Conservation (phyloP, 305 asterid genomes). For the Fraxinus xanthoxyloides region DNA sequence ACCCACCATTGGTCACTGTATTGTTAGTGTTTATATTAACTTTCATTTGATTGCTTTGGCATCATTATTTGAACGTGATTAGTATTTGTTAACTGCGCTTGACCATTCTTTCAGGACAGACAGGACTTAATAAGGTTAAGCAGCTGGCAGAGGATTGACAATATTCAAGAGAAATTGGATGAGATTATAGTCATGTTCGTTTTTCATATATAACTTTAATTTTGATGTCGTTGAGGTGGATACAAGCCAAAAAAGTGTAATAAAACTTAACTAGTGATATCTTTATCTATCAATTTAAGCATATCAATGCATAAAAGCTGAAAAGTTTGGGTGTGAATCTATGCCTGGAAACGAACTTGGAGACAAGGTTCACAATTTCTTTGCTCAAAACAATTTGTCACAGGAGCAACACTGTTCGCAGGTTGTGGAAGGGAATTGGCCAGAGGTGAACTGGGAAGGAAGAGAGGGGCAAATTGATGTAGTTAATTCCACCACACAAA, state of each 20-base stretch:
- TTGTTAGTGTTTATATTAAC: neutral
- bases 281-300: constrained; percentile 17
- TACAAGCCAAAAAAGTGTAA: constrained; percentile 13
- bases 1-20: neutral
- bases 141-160: constrained; percentile 26
- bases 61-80: neutral
- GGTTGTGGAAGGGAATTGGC: constrained; percentile 58
- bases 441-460: constrained; percentile 61
- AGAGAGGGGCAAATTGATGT: constrained; percentile 49
- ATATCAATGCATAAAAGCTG: constrained; percentile 16
- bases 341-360: constrained; percentile 98
- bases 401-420: constrained; percentile 66
- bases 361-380: constrained; percentile 95
- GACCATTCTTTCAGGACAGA: constrained; percentile 28
- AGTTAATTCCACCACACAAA: constrained; percentile 41
- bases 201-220: constrained; percentile 7
- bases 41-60: constrained; percentile 6
- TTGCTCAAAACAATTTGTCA: constrained; percentile 67
- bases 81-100: constrained; percentile 6
- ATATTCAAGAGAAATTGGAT: constrained; percentile 24
- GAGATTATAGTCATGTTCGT: constrained; percentile 16
- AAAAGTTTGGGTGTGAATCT: constrained; percentile 42
- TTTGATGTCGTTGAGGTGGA: constrained; percentile 15
- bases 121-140: constrained; percentile 29
- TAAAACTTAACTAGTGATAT: constrained; percentile 8